Evolutionary conservation across 805 yeast genomes (phyloP), one percentile per base, ranked within the genome.

Genomic region (Debaryomyces prosopidis): DNA sequence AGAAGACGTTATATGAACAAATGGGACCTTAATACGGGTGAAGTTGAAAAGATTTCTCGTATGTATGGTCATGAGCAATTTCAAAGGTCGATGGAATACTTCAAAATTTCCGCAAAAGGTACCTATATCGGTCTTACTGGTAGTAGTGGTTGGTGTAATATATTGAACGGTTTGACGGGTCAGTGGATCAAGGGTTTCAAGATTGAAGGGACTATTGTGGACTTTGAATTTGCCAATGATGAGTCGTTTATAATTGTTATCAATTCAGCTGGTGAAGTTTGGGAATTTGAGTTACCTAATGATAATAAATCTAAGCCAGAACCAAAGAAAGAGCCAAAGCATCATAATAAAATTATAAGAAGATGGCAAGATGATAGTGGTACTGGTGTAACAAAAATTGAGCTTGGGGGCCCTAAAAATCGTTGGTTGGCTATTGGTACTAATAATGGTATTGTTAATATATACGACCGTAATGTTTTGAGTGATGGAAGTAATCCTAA

Each of bases 391-490:
- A 90, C 98, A 1, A 79, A 76, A 48, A 68, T 94, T 18, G 83
- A 81, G 42, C 66, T 88, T 17, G 95, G 95, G 11, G 90, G 90
- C 3, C 65, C 70, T 36, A 72, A 75, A 37, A 83, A 84, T 60
- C 79, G 89, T 52, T 92, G 89, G 88, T 66, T 88, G 45, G 99
- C 99, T 0, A 73, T 94, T 45, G 99, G 99, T 31, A 80, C 86
- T 58, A 82, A 82, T 52, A 84, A 87, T 57, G 99, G 99, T 52
- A 81, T 89, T 50, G 99, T 94, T 12, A 88, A 85, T 54, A 71
- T 94, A 14, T 94, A 92, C 60, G 96, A 90, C 61, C 75, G 85
- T 28, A 57, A 48, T 20, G 49, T 54, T 9, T 51, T 56, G 26
- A 47, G 39, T 19, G 9, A 69, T 62, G 46, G 44, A 11, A 34